Percentiles rank a stretch among this genome's conserved stretches.
Evolutionary conservation across 2,329 filamentous ascomycete species (phyloP).

Genomic region (Teratosphaeria zuluensis): DNA sequence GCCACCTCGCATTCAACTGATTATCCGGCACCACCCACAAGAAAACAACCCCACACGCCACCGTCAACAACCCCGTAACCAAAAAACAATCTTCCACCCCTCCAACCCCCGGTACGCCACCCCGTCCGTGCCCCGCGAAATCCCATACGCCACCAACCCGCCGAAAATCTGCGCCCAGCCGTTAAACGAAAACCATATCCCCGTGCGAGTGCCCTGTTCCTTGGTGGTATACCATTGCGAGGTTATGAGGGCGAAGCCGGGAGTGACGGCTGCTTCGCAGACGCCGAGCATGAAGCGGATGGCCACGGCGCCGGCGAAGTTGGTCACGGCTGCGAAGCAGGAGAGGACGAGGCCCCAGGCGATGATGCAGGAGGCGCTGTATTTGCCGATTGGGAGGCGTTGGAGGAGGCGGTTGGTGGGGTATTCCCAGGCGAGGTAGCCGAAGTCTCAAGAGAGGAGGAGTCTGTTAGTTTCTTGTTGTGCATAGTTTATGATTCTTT

Average conservation of each 20-base stretch:
- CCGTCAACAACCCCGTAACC: constrained; percentile 35
- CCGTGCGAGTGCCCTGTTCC: constrained; percentile 54
- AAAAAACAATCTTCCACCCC: constrained; percentile 56
- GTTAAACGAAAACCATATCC: constrained; percentile 62
- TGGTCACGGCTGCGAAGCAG: constrained; percentile 53
- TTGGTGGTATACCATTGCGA: constrained; percentile 63
- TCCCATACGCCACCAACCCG: constrained; percentile 54
- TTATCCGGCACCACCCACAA: constrained; percentile 46
- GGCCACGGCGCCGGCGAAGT: constrained; percentile 52
- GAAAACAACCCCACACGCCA: constrained; percentile 33
- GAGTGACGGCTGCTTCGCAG: constrained; percentile 59
- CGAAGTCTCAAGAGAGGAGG: constrained; percentile 25
- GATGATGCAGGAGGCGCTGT: constrained; percentile 54
- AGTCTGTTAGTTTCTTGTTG: neutral
- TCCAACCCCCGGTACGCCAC: constrained; percentile 46
- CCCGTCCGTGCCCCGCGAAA: constrained; percentile 45
- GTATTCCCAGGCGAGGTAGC: constrained; percentile 50
- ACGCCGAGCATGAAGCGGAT: constrained; percentile 60
- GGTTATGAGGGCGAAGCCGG: constrained; percentile 59
- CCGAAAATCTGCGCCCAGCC: constrained; percentile 54
- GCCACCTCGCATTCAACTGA: constrained; percentile 50
- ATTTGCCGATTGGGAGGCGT: constrained; percentile 55
- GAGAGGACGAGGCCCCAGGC: constrained; percentile 53
- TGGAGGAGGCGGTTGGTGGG: constrained; percentile 57
- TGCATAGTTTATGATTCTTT: too few relatives aligned